phyloP scores from a whole-genome alignment of 73 alveolate species.

The Tetrahymena malaccensis region DNA sequence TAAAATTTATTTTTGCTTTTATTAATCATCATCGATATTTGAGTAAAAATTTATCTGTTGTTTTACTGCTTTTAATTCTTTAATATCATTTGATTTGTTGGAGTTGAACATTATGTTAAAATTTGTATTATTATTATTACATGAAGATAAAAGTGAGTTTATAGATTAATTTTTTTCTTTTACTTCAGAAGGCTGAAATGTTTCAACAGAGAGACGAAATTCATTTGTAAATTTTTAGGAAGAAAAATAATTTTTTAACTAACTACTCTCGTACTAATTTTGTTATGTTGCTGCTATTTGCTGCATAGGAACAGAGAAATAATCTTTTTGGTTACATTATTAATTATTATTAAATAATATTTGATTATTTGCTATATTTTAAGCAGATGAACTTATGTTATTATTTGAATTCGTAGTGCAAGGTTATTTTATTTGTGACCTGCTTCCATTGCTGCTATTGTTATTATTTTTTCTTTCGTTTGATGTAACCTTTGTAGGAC shows the following conservation, averaged over 20 bases:
- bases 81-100: not conserved
- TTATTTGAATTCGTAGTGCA: not conserved
- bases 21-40: not conserved
- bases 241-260: not conserved
- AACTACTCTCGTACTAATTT: not conserved
- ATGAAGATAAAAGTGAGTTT: not conserved
- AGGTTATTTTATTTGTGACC: not conserved
- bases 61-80: not conserved
- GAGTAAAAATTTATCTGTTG: not conserved
- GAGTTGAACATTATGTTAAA: not conserved
- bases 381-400: not conserved
- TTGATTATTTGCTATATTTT: not conserved
- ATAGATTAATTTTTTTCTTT: not conserved
- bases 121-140: not conserved
- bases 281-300: not conserved
- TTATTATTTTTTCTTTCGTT: not conserved
- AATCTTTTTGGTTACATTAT: not conserved
- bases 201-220: not conserved
- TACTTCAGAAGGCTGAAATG: not conserved
- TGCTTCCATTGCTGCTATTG: not conserved
- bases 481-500: not conserved
- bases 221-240: not conserved
- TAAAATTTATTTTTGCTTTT: not conserved
- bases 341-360: not conserved
- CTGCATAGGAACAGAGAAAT: not conserved